Evolutionary conservation across 2,329 filamentous ascomycete genomes (phyloP), one percentile per base, ranked within the genome.

Genomic region (Beauveria pseudobassiana): DNA sequence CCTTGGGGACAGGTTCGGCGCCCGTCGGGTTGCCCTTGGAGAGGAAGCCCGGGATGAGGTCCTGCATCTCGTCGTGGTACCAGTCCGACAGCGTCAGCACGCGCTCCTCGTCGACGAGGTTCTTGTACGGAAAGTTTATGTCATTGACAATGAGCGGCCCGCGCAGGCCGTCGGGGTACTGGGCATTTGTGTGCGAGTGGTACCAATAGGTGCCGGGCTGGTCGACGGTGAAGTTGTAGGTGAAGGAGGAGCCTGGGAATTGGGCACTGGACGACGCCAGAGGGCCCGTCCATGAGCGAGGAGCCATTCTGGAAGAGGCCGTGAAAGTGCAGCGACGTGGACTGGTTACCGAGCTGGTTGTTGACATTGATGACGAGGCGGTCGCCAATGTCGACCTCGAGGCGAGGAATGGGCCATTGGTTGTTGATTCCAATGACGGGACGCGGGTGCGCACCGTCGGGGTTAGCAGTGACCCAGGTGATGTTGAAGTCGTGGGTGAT

Each of bases 181-280:
- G 87, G 26, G 81, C 85, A 64, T 80, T 78, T 24, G 80, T 80
- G 69, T 91, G 88, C 5, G 85, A 88, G 70, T 91, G 88, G 66
- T 92, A 93, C 89, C 89, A 92, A 72, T 90, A 92, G 1, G 88
- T 90, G 30, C 89, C 89, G 0, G 86, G 80, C 75, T 90, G 87
- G 54, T 84, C 69, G 60, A 81, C 72, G 2, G 80, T 87, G 69
- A 90, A 90, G 70, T 88, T 82, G 72, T 90, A 92, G 2, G 82
- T 86, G 67, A 91, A 86, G 12, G 76, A 81, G n/a, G 76, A 74
- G 4, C 88, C 88, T 0, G 88, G 79, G 76, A 61, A 92, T 87
- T 1, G 80, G 71, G 65, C 87, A 91, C 70, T 93, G 89, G 1
- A 87, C 83, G 28, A 89, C 83, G 52, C 81, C 80, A 1, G 76